Evolutionary conservation across 192 early-diverging fungal genomes (phyloP).

Genomic region (Kickxella alabastrina): DNA sequence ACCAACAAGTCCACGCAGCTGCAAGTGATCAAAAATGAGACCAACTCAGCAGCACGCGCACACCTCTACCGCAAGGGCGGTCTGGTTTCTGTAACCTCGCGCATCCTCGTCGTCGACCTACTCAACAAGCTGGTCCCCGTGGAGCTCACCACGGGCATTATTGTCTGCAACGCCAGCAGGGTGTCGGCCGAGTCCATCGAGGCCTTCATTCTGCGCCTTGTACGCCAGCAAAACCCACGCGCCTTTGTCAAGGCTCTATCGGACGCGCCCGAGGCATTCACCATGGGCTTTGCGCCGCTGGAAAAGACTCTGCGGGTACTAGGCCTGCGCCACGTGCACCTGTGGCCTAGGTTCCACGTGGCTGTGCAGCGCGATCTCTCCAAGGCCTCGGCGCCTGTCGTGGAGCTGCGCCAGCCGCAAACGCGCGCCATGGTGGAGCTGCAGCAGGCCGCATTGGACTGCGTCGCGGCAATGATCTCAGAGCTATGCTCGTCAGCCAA

Average conservation of each 20-base stretch:
- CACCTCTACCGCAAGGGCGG: conserved; percentile 78
- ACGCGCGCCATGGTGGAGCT: conserved; percentile 77
- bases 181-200: conserved; percentile 78
- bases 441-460: conserved; percentile 80
- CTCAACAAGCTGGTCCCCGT: conserved; percentile 73
- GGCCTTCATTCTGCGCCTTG: conserved; percentile 83
- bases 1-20: conserved; percentile 15
- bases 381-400: conserved; percentile 55
- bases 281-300: conserved; percentile 77
- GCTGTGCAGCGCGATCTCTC: conserved; percentile 50
- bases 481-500: conserved; percentile 69
- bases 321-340: conserved; percentile 71
- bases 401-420: conserved; percentile 76
- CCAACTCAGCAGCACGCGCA: conserved; percentile 26
- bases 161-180: conserved; percentile 83
- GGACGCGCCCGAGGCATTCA: conserved; percentile 78
- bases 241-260: conserved; percentile 95
- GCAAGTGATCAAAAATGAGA: conserved; percentile 22
- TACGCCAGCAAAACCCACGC: conserved; percentile 71
- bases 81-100: conserved; percentile 78
- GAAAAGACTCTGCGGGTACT: conserved; percentile 82
- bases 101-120: conserved; percentile 88
- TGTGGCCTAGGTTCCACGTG: conserved; percentile 76
- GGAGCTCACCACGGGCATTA: conserved; percentile 73
- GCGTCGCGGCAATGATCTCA: conserved; percentile 69